Base-by-base conservation (phyloP, 2,329 filamentous ascomycete genomes). In the Talaromyces sp. region DNA sequence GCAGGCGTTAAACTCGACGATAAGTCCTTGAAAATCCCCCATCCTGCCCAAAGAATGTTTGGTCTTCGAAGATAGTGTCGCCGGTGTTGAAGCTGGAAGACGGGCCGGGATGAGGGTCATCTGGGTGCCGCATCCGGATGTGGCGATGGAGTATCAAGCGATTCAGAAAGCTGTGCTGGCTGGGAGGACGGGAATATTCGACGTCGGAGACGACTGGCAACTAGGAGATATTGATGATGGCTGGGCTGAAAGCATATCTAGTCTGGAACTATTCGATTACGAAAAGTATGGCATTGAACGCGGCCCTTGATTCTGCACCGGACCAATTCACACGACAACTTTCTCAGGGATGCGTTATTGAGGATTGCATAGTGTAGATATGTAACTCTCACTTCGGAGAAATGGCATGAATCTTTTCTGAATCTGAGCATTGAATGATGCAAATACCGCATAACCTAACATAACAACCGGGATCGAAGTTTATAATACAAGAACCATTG, bases 181-280 rank as follows among this genome's bases (percentile, higher is more conserved):
- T n/a, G 75, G 74, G 22, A 73, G 71, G 52, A 72, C 68, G 17
- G 70, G 69, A 13, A 49, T 73, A 25, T 66, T 69, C 31, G 60
- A 70, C 4, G 68, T 76, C 35, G 74, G 73, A 39, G 68, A 77
- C 15, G 72, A 75, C 17, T 70, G 72, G 62, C 73, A 76, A 61
- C 70, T 76, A 19, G 78, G 78, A 22, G 68, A 72, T 35, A 43
- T 77, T 52, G 74, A 75, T 47, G 78, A 81, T 62, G 78, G 75
- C 25, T 80, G 76, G 77, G 77, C 70, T 62, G 75, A 78, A 65
- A 69, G 70, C 22, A 71, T 80, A 39, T 31, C 59, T 0, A 79
- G 69, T 62, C 57, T 81, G 31, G 77, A 79, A 65, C 50, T 75
- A 25, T 80, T 80, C 31, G 69, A 76, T 33, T 80, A 79, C 39